Conservation (phyloP, 768 basidiomycete species). For the Gloeopeniophorella convolvens region DNA sequence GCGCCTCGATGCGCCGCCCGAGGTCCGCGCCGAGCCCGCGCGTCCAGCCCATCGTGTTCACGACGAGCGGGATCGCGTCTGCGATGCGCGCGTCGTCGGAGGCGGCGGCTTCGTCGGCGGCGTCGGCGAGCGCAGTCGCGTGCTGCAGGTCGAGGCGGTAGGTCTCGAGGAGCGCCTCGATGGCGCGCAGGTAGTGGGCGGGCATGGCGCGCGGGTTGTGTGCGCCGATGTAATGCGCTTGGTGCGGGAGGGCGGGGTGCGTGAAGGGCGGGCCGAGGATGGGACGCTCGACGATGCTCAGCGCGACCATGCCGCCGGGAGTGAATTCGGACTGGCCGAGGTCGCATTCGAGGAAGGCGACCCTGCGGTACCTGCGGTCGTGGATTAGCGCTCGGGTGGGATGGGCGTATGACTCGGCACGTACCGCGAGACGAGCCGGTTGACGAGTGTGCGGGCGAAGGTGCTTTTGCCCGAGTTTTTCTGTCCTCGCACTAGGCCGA, state of each 20-base stretch:
- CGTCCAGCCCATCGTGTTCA: slow-evolving; percentile 97
- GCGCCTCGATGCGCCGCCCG: slow-evolving; percentile 58
- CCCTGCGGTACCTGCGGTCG: slow-evolving; percentile 54
- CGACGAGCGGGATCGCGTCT: slow-evolving; percentile 70
- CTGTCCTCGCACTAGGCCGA: slow-evolving; percentile 68
- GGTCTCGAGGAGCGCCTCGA: slow-evolving; percentile 57
- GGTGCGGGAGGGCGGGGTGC: slow-evolving; percentile 63
- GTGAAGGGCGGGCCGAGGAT: slow-evolving; percentile 86
- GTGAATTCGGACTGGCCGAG: slow-evolving; percentile 93
- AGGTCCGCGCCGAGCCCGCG: slow-evolving; percentile 90
- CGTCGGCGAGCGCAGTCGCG: slow-evolving; percentile 26
- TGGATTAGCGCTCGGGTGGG: background rate
- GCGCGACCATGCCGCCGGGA: slow-evolving; percentile 75
- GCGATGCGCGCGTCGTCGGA: slow-evolving; percentile 35
- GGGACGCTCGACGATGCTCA: slow-evolving; percentile 62
- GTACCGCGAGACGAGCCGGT: slow-evolving; percentile 56
- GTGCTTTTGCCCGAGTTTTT: slow-evolving; percentile 91
- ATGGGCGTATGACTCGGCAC: slow-evolving; percentile 18
- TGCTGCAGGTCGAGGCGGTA: slow-evolving; percentile 67
- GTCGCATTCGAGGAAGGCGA: slow-evolving; percentile 91
- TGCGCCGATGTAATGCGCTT: slow-evolving; percentile 78
- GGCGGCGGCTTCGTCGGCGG: slow-evolving; percentile 25
- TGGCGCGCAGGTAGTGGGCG: slow-evolving; percentile 62
- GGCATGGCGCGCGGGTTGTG: slow-evolving; percentile 75
- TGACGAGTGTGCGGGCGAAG: slow-evolving; percentile 67